These are phyloP conservation scores for Kappamyces sp. DNA, from an alignment of 192 early-diverging fungal genomes.

Conservation along the genomic window DNA sequence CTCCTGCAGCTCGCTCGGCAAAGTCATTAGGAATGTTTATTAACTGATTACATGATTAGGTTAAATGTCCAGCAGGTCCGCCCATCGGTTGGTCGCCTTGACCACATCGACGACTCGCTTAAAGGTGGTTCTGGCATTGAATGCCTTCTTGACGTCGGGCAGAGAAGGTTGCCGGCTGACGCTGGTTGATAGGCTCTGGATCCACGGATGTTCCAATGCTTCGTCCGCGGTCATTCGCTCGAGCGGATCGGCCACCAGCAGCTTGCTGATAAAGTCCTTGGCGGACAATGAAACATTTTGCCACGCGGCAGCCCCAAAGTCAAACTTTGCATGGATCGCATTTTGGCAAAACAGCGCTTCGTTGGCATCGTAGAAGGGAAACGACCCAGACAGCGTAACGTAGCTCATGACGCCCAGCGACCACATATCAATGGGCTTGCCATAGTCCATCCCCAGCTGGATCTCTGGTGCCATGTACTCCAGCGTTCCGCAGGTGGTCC, in stretches of 20 bases:
- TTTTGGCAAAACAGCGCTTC: constrained; percentile 82
- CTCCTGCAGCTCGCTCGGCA: too few species aligned
- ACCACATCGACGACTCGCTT: constrained; percentile 14
- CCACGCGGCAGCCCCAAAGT: too few species aligned
- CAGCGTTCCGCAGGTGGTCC: constrained; percentile 62
- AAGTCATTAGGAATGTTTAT: too few species aligned
- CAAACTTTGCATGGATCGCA: too few species aligned
- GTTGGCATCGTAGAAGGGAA: constrained; percentile 89
- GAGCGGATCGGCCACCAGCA: constrained; percentile 62
- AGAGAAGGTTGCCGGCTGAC: constrained; percentile 11
- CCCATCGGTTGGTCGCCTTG: too few species aligned
- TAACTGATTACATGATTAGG: too few species aligned
- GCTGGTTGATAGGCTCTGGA: constrained; percentile 24
- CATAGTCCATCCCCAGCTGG: constrained; percentile 61
- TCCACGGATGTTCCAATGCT: constrained; percentile 43
- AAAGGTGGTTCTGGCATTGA: constrained; percentile 64
- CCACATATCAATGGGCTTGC: constrained; percentile 77
- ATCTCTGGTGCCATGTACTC: constrained; percentile 87
- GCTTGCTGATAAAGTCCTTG: constrained; percentile 69
- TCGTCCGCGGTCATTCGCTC: constrained; percentile 51
- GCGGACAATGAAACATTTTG: constrained; percentile 26
- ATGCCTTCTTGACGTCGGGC: constrained; percentile 54
- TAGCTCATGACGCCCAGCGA: constrained; percentile 73
- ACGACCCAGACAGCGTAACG: constrained; percentile 81
- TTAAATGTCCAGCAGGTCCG: too few species aligned